These are phyloP conservation scores for Bertia moriformis DNA, from an alignment of 2,329 filamentous ascomycete species.

Conservation along the genomic window DNA sequence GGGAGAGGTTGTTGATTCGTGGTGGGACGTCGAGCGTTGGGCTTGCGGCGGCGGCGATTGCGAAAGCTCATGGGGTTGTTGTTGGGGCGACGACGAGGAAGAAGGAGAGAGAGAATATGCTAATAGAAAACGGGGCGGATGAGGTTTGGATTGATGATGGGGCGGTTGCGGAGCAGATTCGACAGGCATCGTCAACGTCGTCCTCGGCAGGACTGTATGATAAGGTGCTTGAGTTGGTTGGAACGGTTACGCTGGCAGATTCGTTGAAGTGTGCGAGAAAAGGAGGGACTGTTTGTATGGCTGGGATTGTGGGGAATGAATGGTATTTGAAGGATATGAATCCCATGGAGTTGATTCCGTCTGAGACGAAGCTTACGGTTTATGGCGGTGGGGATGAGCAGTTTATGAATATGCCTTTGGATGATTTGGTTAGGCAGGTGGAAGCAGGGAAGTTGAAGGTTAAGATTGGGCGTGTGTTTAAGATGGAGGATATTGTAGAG, in stretches of 20 bases:
- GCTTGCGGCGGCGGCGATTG: slow-evolving; percentile 27
- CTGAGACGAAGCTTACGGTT: not conserved
- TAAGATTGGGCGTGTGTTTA: slow-evolving; percentile 22
- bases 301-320: slow-evolving; percentile 14
- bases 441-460: slow-evolving; percentile 21
- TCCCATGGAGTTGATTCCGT: not conserved
- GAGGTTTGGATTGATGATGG: slow-evolving; percentile 27
- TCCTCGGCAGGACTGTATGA: slow-evolving; percentile 15
- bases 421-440: slow-evolving; percentile 19
- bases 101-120: slow-evolving; percentile 15
- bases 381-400: slow-evolving; percentile 9
- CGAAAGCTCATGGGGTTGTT: slow-evolving; percentile 20
- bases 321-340: slow-evolving; percentile 7
- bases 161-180: slow-evolving; percentile 17
- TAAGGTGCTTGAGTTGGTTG: slow-evolving; percentile 30
- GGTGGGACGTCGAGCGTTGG: slow-evolving; percentile 32
- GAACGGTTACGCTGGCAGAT: slow-evolving; percentile 23
- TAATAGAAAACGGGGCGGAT: slow-evolving; percentile 22
- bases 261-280: slow-evolving; percentile 21
- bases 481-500: slow-evolving; percentile 26
- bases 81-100: slow-evolving; percentile 24
- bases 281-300: slow-evolving; percentile 26
- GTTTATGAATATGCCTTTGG: slow-evolving; percentile 23
- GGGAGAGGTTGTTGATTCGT: slow-evolving; percentile 28
- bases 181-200: slow-evolving; percentile 9